Base-by-base conservation (phyloP, 352 stramenopile genomes). In the Phytopythium chamaehyphon region DNA sequence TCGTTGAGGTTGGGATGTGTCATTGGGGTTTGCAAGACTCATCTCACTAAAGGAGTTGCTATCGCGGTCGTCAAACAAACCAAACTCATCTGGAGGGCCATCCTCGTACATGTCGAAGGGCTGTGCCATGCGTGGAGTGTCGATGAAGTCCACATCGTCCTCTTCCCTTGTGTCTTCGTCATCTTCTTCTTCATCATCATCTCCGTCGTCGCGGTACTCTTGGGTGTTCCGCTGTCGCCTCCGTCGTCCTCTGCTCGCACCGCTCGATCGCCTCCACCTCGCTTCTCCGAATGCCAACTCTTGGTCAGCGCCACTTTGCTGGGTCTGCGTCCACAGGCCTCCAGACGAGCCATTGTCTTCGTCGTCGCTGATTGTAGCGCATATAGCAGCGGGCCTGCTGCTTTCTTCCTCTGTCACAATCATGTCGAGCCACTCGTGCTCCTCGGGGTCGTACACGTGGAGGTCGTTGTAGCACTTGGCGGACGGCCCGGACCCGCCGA, bases 381-480 rank as follows among this genome's bases (percentile, higher is more conserved):
- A 39, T 10, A 28, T 35, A 7, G 28, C 33, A 2, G 28, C 19
- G 1, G 24, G 8, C 2, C 28, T 35, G 28, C 37, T 42, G 15
- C 28, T 33, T 16, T 50, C 45, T 14, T 35, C 54, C 55, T 60
- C 46, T 14, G 46, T 51, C 71, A 61, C 69, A 58, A 83, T 28
- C 57, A 64, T 77, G 81, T 92, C 76, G 76, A 93, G 55, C 74
- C 72, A 84, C 43, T 66, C 55, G 26, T 50, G 68, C 56, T 67
- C 66, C 36, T 46, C 43, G 0, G 68, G 62, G 66, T 98, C 91
- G 47, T 97, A 93, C 42, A 98, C 86, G 57, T 98, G 93, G 37
- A 98, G 81, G 52, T 98, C 95, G 56, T 98, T 92, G 68, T 98
- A 98, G 67, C 93, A 98, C 57, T 97, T 97, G 24, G 90, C 93